phyloP scores from a whole-genome alignment of 129 eudicot genomes.

The Arctium minus region DNA sequence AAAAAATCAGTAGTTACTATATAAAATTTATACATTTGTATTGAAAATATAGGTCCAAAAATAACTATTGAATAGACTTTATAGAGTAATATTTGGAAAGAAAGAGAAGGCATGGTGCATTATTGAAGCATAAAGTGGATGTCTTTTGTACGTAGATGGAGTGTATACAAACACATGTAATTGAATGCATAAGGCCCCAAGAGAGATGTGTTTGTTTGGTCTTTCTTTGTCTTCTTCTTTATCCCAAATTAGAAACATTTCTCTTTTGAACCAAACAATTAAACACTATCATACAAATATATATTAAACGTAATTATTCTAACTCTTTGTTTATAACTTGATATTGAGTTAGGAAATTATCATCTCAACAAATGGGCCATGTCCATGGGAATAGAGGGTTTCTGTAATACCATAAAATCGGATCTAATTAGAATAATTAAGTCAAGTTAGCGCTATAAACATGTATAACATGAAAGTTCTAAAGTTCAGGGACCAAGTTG shows the following conservation, averaged over 20 bases:
- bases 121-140: slow-evolving; percentile 15
- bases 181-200: slow-evolving; percentile 22
- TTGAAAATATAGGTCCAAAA: too few species aligned
- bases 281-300: not conserved
- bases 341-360: not conserved
- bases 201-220: slow-evolving; percentile 10
- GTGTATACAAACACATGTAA: slow-evolving; percentile 1
- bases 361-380: not conserved
- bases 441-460: not conserved
- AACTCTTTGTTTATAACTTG: not conserved
- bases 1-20: too few species aligned
- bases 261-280: not conserved
- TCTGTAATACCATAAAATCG: too few species aligned
- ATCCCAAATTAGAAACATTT: slow-evolving; percentile 6
- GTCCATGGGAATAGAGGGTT: not conserved
- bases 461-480: not conserved
- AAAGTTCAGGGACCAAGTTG: not conserved
- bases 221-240: not conserved
- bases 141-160: not conserved
- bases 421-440: too few species aligned
- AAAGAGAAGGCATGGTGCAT: slow-evolving; percentile 3
- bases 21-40: too few species aligned
- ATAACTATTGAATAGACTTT: not conserved
- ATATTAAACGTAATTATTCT: too few species aligned
- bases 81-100: slow-evolving; percentile 3